Base-by-base conservation (phyloP, 768 basidiomycete species). In the Termitomyces bulborhizus region DNA sequence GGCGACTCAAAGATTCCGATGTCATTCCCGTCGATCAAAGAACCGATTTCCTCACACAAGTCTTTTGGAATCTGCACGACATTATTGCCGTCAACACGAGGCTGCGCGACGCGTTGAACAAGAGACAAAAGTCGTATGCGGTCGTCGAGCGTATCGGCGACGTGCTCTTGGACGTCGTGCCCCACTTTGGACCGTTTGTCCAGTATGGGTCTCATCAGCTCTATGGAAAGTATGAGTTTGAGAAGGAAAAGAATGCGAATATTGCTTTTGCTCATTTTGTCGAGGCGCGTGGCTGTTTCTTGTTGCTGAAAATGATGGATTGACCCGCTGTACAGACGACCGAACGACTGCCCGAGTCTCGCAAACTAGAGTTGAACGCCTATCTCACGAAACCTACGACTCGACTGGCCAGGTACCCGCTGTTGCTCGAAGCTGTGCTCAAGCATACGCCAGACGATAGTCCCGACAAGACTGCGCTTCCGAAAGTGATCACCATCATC, bases 311-410 rank as follows among this genome's bases (percentile, higher is more conserved):
- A 8, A 32, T 32, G 37, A 16, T 48, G 53, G 46, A 34, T 29
- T 47, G 29, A 7, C 15, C 9, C 51, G 21, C 21, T 3, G 36
- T 13, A 50, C 60, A 95, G 94, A 76, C 84, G 60, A 91, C 90
- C 2, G 97, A 99, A 67, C 88, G 97, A 18, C 75, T 90, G 18
- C 95, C 95, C 0, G 94, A 97, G 68, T 98, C 95, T 8, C 81
- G 96, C 29, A 98, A 98, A 71, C 81, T 98, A 36, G 97, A 99
- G 70, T 73, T 99, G 47, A 99, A 99, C 67, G 97, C 93, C 1
- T 99, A 98, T 69, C 76, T 99, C 40, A 99, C 97, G 6, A 98
- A 98, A 69, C 97, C 97, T 1, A 98, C 97, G 2, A 98, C 97
- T 5, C 86, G 97, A 63, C 78, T 99, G 27, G 97, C 96, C n/a